These are phyloP conservation scores for Euphrasia confusa DNA, from an alignment of 257 asterid genomes.

Conservation along the genomic window DNA sequence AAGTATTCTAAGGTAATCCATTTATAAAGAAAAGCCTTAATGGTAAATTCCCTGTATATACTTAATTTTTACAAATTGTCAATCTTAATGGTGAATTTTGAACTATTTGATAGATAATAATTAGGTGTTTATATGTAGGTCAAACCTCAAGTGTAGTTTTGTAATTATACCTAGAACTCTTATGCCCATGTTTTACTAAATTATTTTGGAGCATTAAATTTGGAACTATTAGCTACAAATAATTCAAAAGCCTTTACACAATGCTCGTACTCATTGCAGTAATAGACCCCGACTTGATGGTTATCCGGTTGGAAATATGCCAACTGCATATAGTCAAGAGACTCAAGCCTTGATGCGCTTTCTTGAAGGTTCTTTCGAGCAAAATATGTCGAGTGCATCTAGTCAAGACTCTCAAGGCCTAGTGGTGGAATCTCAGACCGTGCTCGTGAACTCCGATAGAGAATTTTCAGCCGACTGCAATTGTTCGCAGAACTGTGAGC, in stretches of 20 bases:
- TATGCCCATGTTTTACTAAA: neutral
- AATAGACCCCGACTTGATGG: constrained; percentile 32
- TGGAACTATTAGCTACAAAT: too few relatives aligned
- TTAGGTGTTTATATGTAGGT: neutral
- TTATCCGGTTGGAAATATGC: too few relatives aligned
- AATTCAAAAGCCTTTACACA: too few relatives aligned
- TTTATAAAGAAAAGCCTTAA: too few relatives aligned
- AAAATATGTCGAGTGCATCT: constrained; percentile 16
- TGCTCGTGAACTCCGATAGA: neutral
- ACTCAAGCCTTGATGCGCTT: neutral
- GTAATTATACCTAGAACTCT: too few relatives aligned
- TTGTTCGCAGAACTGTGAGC: constrained; percentile 25
- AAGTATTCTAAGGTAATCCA: too few relatives aligned
- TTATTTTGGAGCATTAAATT: too few relatives aligned
- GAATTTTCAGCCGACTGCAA: constrained; percentile 1
- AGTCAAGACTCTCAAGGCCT: constrained; percentile 9
- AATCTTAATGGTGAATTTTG: too few relatives aligned
- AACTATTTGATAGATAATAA: neutral
- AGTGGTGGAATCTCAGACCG: neutral
- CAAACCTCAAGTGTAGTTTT: neutral
- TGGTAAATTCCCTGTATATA: too few relatives aligned
- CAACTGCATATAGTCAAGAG: constrained; percentile 19
- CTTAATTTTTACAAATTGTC: too few relatives aligned
- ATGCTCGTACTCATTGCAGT: constrained; percentile 24
- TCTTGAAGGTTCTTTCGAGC: constrained; percentile 11